Conservation (phyloP, 2,329 filamentous ascomycete species). For the Davidsoniella australis region DNA sequence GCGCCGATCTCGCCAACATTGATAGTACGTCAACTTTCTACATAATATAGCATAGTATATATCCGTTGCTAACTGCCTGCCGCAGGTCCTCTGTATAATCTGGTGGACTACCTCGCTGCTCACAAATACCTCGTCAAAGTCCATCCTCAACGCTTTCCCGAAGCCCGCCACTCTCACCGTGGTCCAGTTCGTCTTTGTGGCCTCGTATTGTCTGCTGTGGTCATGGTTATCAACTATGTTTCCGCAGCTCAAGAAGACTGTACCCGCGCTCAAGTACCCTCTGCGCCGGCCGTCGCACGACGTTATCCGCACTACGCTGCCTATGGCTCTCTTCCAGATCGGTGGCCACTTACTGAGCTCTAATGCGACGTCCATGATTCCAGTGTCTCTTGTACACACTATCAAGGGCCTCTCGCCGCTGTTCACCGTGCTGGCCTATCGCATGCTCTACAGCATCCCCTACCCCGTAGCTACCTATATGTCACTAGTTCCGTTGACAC, state of each 20-base stretch:
- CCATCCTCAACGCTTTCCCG: slow-evolving; percentile 79
- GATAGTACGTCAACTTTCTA: slow-evolving; percentile 40
- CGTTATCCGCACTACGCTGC: slow-evolving; percentile 74
- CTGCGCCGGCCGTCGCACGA: slow-evolving; percentile 68
- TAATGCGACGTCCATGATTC: slow-evolving; percentile 84
- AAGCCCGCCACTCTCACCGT: slow-evolving; percentile 85
- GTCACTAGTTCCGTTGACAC: slow-evolving; percentile 74
- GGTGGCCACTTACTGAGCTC: slow-evolving; percentile 86
- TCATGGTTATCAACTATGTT: slow-evolving; percentile 60
- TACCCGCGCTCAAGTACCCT: slow-evolving; percentile 69
- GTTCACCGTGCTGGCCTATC: slow-evolving; percentile 88
- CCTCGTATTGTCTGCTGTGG: slow-evolving; percentile 66
- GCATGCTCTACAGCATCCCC: slow-evolving; percentile 70
- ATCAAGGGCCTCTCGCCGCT: slow-evolving; percentile 95
- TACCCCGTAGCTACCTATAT: slow-evolving; percentile 79
- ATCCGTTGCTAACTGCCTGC: not conserved
- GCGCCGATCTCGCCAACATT: slow-evolving; percentile 79
- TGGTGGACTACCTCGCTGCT: slow-evolving; percentile 95
- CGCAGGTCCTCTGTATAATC: slow-evolving; percentile 62
- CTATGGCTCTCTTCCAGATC: slow-evolving; percentile 82
- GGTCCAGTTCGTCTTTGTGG: slow-evolving; percentile 86
- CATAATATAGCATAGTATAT: not conserved
- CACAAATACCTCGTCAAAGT: slow-evolving; percentile 95
- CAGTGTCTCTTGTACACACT: slow-evolving; percentile 91
- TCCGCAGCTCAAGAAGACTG: slow-evolving; percentile 48